phyloP scores from a whole-genome alignment of 1,139 yeast species.

The Meyerozyma carpophila region DNA sequence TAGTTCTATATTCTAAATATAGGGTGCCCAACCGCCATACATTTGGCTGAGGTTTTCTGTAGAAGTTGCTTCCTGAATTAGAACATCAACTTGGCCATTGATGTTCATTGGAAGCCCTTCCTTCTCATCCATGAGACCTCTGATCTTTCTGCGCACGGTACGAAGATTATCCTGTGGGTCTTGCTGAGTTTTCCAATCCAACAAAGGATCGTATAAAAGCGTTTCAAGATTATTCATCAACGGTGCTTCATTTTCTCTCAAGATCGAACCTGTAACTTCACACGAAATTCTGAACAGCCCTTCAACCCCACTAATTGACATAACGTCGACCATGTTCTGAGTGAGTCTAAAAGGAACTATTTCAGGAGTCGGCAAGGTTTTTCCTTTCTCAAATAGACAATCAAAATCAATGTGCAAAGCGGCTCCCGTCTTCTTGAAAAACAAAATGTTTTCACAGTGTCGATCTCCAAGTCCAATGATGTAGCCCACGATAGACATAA shows the following conservation, averaged over 20 bases:
- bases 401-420: conserved; percentile 95
- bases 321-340: conserved; percentile 82
- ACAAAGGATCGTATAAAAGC: conserved; percentile 85
- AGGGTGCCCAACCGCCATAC: conserved; percentile 96
- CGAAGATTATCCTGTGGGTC: conserved; percentile 67
- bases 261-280: conserved; percentile 72
- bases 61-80: conserved; percentile 80
- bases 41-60: conserved; percentile 67
- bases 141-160: conserved; percentile 70
- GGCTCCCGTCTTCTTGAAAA: conserved; percentile 70
- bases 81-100: conserved; percentile 86
- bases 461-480: conserved; percentile 90
- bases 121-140: conserved; percentile 72
- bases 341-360: conserved; percentile 92
- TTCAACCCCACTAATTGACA: conserved; percentile 87
- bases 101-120: conserved; percentile 87
- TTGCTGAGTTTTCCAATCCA: conserved; percentile 55
- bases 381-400: conserved; percentile 85
- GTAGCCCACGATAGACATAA: conserved; percentile 96
- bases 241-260: conserved; percentile 80
- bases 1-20: conserved; percentile 15
- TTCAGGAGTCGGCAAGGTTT: conserved; percentile 73
- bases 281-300: conserved; percentile 84
- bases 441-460: conserved; percentile 85
- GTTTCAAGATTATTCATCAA: conserved; percentile 90